Evolutionary conservation across 345 rosid genomes (phyloP).

Genomic region (Linum lewisii): DNA sequence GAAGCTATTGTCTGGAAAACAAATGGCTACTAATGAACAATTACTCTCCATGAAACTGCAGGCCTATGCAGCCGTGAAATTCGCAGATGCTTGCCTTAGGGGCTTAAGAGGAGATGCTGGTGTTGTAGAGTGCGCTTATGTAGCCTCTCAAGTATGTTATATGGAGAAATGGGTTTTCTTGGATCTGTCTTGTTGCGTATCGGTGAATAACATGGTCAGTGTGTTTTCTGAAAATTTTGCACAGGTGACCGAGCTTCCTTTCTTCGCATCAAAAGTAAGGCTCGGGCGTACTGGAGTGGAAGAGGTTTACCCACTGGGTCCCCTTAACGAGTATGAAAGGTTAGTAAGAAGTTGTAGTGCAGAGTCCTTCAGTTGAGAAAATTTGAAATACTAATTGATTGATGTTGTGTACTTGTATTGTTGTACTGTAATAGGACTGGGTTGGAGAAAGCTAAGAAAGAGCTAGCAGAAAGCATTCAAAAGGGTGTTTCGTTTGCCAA

Average conservation of each 20-base stretch:
- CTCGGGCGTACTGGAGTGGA: constrained; percentile 72
- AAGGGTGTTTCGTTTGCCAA: constrained; percentile 64
- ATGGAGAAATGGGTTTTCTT: too few relatives aligned
- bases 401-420: neutral
- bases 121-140: constrained; percentile 63
- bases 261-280: constrained; percentile 81
- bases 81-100: constrained; percentile 85
- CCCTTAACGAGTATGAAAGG: constrained; percentile 82
- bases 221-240: neutral
- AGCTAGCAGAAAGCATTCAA: constrained; percentile 61
- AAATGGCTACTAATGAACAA: neutral
- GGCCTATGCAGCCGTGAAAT: constrained; percentile 99
- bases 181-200: neutral
- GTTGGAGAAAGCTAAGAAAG: constrained; percentile 85
- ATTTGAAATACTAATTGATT: neutral
- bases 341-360: constrained; percentile 10
- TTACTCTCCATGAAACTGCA: constrained; percentile 19
- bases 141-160: constrained; percentile 59
- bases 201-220: neutral
- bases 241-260: constrained; percentile 95
- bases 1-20: neutral
- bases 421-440: constrained; percentile 40
- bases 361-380: neutral
- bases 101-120: constrained; percentile 81
- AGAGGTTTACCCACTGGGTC: constrained; percentile 71